Evolutionary conservation across 2,329 filamentous ascomycete species (phyloP).

Genomic region (Colletotrichum kahawae): DNA sequence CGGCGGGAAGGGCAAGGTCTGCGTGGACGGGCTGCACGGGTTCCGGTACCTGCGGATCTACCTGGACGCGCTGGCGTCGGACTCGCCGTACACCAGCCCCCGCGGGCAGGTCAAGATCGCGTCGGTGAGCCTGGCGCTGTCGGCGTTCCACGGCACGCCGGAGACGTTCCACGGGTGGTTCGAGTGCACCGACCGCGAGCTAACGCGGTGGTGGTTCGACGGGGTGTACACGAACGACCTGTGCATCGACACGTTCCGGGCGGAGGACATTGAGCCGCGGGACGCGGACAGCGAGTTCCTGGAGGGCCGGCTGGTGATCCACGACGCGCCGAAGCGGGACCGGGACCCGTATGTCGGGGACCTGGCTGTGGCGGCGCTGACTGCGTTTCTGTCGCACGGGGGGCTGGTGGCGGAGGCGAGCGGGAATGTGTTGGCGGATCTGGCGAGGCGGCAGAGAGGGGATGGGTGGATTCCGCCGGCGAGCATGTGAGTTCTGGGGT

Average conservation of each 20-base stretch:
- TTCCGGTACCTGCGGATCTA: conserved; percentile 57
- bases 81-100: conserved; percentile 48
- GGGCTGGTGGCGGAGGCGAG: conserved; percentile 40
- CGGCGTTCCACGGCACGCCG: conserved; percentile 50
- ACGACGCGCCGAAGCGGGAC: conserved; percentile 57
- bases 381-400: conserved; percentile 51
- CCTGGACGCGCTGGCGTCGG: conserved; percentile 46
- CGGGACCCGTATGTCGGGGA: conserved; percentile 59
- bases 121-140: conserved; percentile 46
- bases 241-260: conserved; percentile 48
- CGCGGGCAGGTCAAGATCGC: conserved; percentile 48
- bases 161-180: conserved; percentile 57
- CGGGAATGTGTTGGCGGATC: conserved; percentile 53
- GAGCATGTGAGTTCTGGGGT: conserved; percentile 55
- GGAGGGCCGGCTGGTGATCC: conserved; percentile 49
- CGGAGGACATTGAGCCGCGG: conserved; percentile 54
- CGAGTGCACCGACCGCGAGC: conserved; percentile 52
- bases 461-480: conserved; percentile 61
- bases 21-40: conserved; percentile 56
- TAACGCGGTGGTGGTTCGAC: conserved; percentile 60
- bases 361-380: conserved; percentile 52
- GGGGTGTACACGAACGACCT: conserved; percentile 58
- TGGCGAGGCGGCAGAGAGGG: conserved; percentile 51
- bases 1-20: conserved; percentile 41
- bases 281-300: conserved; percentile 46